A percentile compares a stretch with the other conserved stretches of the same genome.
Evolutionary conservation across 345 rosid genomes (phyloP).

Genomic region (Carallia brachiata): DNA sequence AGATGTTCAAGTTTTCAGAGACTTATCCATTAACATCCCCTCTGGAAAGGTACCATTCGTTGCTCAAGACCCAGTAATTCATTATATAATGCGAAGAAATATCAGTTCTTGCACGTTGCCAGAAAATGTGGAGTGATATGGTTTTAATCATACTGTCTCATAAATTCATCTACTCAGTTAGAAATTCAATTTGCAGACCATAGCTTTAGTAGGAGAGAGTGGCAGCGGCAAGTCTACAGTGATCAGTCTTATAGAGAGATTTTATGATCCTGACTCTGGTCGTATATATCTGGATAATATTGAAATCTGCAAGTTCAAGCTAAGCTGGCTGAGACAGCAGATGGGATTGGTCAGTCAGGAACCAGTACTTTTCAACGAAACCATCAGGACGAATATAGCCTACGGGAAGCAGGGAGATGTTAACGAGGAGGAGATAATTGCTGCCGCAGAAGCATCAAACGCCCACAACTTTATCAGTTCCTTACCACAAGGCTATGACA

Average conservation of each 20-base stretch:
- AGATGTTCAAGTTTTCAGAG: constrained; percentile 64
- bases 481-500: constrained; percentile 60
- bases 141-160: not conserved
- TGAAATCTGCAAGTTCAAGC: constrained; percentile 35
- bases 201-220: constrained; percentile 74
- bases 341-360: constrained; percentile 75
- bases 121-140: not conserved
- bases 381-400: constrained; percentile 55
- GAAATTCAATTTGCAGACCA: constrained; percentile 36
- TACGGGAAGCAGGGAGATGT: constrained; percentile 53
- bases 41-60: constrained; percentile 60
- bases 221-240: constrained; percentile 81
- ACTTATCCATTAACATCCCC: constrained; percentile 56
- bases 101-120: no score
- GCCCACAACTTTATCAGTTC: constrained; percentile 66
- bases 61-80: not conserved
- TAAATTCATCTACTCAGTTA: not conserved
- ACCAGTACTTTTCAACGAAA: constrained; percentile 68
- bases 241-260: constrained; percentile 60
- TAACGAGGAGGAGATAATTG: constrained; percentile 52
- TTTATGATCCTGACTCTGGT: constrained; percentile 74
- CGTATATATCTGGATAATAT: constrained; percentile 39
- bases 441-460: constrained; percentile 55
- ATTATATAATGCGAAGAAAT: not conserved
- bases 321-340: constrained; percentile 74